Evolutionary conservation across 768 basidiomycete species (phyloP).

Genomic region (Trametes villosa): DNA sequence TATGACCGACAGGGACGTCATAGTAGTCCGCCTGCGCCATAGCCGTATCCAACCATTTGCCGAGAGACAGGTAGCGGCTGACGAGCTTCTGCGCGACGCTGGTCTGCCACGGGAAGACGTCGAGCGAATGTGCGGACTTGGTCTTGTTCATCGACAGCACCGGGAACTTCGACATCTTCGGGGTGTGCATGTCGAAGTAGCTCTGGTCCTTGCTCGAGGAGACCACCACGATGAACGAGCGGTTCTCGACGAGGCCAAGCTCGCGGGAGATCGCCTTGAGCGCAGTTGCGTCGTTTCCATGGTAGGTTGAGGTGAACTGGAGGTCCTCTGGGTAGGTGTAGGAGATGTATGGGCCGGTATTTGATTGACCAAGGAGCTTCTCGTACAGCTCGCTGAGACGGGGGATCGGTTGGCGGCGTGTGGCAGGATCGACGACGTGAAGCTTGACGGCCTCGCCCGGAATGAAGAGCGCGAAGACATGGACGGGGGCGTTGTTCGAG

Average conservation of each 20-base stretch:
- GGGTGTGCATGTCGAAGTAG: conserved; percentile 77
- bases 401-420: conserved; percentile 80
- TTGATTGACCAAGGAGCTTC: conserved; percentile 50
- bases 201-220: conserved; percentile 84
- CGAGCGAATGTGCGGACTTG: conserved; percentile 72
- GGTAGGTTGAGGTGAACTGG: conserved; percentile 73
- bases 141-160: conserved; percentile 85
- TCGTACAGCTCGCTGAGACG: conserved; percentile 76
- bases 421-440: conserved; percentile 89
- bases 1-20: conserved; percentile 90
- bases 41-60: conserved; percentile 79
- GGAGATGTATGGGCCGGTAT: conserved; percentile 47
- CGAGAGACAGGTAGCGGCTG: conserved; percentile 76
- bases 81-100: conserved; percentile 85
- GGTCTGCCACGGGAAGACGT: conserved; percentile 88
- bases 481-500: conserved; percentile 72
- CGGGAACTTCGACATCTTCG: conserved; percentile 83
- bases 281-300: conserved; percentile 77
- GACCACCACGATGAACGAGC: conserved; percentile 76
- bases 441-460: conserved; percentile 72
- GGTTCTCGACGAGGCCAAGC: conserved; percentile 72
- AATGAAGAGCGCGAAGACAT: conserved; percentile 87
- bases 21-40: conserved; percentile 86
- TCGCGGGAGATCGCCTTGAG: conserved; percentile 89
- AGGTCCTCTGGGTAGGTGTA: conserved; percentile 67